These are phyloP conservation scores for Paramyrothecium sp. DNA, from an alignment of 2,329 filamentous ascomycete species.

Conservation along the genomic window DNA sequence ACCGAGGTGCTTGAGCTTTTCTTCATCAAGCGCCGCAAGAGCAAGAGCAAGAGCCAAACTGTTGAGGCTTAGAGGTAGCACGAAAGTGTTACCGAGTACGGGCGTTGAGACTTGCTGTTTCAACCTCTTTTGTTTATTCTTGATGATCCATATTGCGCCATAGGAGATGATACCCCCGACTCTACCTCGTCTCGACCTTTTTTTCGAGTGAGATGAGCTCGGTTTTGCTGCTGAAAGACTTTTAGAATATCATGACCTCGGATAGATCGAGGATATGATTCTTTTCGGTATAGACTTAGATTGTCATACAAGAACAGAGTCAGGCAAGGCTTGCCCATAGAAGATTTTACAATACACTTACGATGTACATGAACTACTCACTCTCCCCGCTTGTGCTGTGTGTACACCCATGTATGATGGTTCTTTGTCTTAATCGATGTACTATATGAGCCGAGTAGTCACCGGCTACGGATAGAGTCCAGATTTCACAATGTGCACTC, in stretches of 20 bases:
- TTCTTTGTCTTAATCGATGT: too few relatives aligned
- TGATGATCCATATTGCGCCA: not conserved
- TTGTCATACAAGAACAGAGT: too few relatives aligned
- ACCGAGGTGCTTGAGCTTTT: conserved; percentile 47
- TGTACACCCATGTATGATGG: too few relatives aligned
- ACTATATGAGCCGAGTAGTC: too few relatives aligned
- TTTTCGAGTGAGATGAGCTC: not conserved
- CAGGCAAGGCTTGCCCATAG: too few relatives aligned
- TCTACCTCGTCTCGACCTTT: not conserved
- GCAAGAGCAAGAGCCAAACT: conserved; percentile 12
- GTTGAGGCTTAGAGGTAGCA: conserved; percentile 5
- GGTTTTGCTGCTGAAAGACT: not conserved
- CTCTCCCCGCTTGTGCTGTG: too few relatives aligned
- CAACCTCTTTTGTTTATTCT: not conserved
- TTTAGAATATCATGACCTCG: not conserved
- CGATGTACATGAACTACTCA: too few relatives aligned
- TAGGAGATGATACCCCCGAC: not conserved
- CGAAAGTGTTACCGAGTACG: not conserved
- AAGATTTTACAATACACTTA: too few relatives aligned
- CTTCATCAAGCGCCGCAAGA: conserved; percentile 28
- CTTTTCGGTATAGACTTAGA: too few relatives aligned
- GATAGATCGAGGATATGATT: too few relatives aligned
- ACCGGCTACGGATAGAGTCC: too few relatives aligned
- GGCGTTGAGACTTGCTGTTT: not conserved
- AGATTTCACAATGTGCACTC: too few relatives aligned